Evolutionary conservation across 2,329 filamentous ascomycete genomes (phyloP), one percentile per base, ranked within the genome.

Genomic region (Aspergillus pseudoglaucus): DNA sequence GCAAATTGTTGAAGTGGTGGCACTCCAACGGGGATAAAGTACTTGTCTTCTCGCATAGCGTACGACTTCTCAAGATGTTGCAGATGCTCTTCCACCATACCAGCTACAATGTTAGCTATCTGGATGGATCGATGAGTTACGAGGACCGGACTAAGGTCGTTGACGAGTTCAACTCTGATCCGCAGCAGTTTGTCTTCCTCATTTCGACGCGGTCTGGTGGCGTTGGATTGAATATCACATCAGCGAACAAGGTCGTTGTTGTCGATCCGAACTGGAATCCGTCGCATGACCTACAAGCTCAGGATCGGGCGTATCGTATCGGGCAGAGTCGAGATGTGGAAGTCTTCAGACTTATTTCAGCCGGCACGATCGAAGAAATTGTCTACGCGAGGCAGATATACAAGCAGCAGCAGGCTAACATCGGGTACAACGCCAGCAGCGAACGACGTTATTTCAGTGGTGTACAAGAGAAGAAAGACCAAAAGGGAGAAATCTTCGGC

Each of bases 251-350:
- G 69, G 93, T 98, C 0, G 91, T 98, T 37, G 88, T 98, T 32
- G 84, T 97, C 42, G 93, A 97, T 64, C 93, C 93, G 0, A 93
- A 97, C 60, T 98, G 93, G 93, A 98, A 98, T 56, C 93, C 93
- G 0, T 82, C 88, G 2, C 91, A 93, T 57, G 93, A 98, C 60
- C 77, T 97, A 0, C 93, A 98, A 67, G 93, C 93, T 0, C 93
- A 98, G 68, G 93, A 98, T 63, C 83, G 93, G 45, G 93, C 93
- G 2, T 97, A 98, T 64, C 85, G 93, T 45, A 97, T 98, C 53
- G 93, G 93, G 0, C 93, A 98, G 68, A 83, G 81, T 0, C 80
- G 93, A 17, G 89, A 97, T 61, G 93, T 98, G 0, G 93, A 98
- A 63, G 91, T 97, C 1, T 97, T 95, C 65, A 84, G 93, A 3